phyloP scores from a whole-genome alignment of 208 protist species.

The Acanthamoeba lenticulata region DNA sequence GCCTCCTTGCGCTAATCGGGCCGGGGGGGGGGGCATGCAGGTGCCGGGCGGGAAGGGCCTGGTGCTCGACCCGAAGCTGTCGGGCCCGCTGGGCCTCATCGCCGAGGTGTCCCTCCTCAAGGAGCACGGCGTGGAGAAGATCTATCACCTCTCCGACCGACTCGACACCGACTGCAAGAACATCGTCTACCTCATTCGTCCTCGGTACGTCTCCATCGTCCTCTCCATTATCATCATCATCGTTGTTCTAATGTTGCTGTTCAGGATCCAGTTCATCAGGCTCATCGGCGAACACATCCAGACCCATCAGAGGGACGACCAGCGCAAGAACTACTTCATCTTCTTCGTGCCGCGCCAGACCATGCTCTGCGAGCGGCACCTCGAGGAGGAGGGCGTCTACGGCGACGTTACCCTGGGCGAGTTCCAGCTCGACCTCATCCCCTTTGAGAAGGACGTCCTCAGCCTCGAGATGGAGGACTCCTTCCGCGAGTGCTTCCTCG shows the following conservation, averaged over 20 bases:
- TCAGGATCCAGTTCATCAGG: slow-evolving; percentile 67
- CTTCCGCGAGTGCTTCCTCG: slow-evolving; percentile 80
- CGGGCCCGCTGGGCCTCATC: slow-evolving; percentile 84
- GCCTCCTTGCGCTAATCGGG: no score
- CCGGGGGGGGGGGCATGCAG: neutral
- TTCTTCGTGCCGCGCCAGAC: slow-evolving; percentile 79
- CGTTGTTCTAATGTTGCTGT: no score
- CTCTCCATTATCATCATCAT: neutral
- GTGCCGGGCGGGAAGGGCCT: slow-evolving; percentile 81
- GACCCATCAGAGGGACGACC: slow-evolving; percentile 50
- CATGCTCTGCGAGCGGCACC: slow-evolving; percentile 74
- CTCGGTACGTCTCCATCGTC: no score
- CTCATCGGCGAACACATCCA: slow-evolving; percentile 76
- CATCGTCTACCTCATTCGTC: slow-evolving; percentile 85
- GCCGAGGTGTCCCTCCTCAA: slow-evolving; percentile 82
- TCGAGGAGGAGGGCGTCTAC: slow-evolving; percentile 64
- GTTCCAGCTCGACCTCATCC: slow-evolving; percentile 81
- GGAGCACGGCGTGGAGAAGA: slow-evolving; percentile 85
- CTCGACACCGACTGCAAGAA: slow-evolving; percentile 80
- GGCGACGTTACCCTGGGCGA: slow-evolving; percentile 67
- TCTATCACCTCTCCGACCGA: slow-evolving; percentile 78
- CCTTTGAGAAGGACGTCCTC: slow-evolving; percentile 85
- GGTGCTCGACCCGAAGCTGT: slow-evolving; percentile 84
- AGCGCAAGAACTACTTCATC: slow-evolving; percentile 65
- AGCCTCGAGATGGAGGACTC: slow-evolving; percentile 79